These are phyloP conservation scores for Hibiscus syriacus DNA, from an alignment of 345 rosid species.

Conservation along the genomic window DNA sequence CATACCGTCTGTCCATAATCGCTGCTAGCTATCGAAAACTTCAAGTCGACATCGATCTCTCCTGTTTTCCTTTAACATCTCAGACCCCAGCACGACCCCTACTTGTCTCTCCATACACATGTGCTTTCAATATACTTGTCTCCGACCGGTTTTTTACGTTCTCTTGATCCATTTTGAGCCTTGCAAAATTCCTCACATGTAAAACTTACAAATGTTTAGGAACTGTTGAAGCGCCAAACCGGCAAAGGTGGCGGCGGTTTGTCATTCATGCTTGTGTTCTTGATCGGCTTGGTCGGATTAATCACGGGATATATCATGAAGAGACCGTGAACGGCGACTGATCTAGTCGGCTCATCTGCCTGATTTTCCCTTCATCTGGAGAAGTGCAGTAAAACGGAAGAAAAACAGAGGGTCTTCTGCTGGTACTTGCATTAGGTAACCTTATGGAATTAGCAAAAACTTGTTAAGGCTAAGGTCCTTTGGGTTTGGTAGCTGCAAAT, in stretches of 20 bases:
- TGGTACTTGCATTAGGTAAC: slow-evolving; percentile 22
- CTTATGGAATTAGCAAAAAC: slow-evolving; percentile 22
- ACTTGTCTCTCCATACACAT: not conserved
- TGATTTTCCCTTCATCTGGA: slow-evolving; percentile 20
- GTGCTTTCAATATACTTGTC: not conserved
- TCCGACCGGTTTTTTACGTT: not conserved
- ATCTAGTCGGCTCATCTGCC: not conserved
- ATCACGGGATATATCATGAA: slow-evolving; percentile 58
- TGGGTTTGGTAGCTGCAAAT: not conserved
- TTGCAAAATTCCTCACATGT: slow-evolving; percentile 4
- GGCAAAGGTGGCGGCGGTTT: slow-evolving; percentile 40
- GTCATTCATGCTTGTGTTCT: slow-evolving; percentile 39
- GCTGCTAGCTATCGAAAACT: not conserved
- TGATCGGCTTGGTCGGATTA: slow-evolving; percentile 53
- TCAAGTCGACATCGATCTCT: not conserved
- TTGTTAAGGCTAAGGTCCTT: slow-evolving; percentile 13
- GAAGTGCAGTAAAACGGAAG: slow-evolving; percentile 28
- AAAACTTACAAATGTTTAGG: slow-evolving; percentile 27
- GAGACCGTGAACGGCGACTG: slow-evolving; percentile 30
- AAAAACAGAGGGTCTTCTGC: slow-evolving; percentile 12
- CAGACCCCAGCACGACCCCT: not conserved
- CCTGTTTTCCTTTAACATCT: not conserved
- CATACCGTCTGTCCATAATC: not conserved
- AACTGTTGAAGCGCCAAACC: slow-evolving; percentile 39
- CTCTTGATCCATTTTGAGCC: not conserved